Evolutionary conservation across 2,329 filamentous ascomycete species (phyloP), one percentile per base, ranked within the genome.

Genomic region (Aspergillus calidoustus): DNA sequence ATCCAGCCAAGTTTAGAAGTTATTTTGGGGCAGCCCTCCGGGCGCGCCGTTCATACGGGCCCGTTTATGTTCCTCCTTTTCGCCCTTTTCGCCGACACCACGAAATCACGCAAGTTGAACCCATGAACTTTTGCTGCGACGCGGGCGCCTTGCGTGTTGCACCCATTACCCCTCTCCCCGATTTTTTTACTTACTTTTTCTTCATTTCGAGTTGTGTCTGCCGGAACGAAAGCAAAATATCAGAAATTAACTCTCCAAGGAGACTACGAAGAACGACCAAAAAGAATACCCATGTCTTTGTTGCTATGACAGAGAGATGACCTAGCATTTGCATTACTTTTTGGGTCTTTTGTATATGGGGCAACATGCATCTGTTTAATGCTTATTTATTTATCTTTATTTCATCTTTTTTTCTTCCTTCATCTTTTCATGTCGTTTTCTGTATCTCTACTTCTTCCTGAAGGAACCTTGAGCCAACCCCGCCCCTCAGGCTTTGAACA

Each of bases 1-100:
- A 75, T 75, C 74, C 73, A 75, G 72, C 70, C 73, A 74, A 75
- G 72, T 76, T 76, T 77, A 77, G 75, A 77, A 73, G 68, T 75
- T 74, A 72, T 71, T 73, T 73, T 76, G 76, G 75, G 74, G 74
- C 74, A 76, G 74, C 75, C 75, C 74, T 74, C 65, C 68, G 70
- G 69, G 68, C 66, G 69, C 68, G 69, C 69, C 68, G 66, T 74
- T 74, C 69, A 67, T 69, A 74, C 67, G 68, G 63, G 68, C 60
- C 66, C 63, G 66, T 66, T 68, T 60, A 62, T 57, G 64, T 70
- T 70, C 67, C 63, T 66, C 64, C 66, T 64, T 65, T 57, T 44
- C 25, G 25, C 25, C 25, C 25, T 50, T 63, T 69, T 64, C 63
- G 68, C 68, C 67, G 67, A 71, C 72, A 70, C 73, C 34, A 71